Evolutionary conservation across 768 basidiomycete species (phyloP), one percentile per base, ranked within the genome.

Genomic region (Tulasnella sp.): DNA sequence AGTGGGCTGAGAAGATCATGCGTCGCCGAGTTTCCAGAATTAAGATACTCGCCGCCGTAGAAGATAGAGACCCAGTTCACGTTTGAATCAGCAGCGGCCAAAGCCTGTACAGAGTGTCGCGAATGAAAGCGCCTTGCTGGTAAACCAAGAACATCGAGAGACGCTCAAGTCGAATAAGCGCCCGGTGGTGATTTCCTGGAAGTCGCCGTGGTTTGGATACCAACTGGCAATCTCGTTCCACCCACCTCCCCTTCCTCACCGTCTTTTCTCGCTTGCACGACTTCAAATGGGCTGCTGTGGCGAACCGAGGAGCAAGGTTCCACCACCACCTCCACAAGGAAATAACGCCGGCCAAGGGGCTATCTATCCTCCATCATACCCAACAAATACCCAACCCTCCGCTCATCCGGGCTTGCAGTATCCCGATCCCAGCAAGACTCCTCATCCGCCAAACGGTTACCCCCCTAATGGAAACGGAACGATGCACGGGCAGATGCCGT

Each of bases 211-310:
- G 71, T 72, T 74, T 1, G n/a, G n/a, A 52, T 37, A 36, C 54
- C 45, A 58, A 74, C 73, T 38, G 29, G 52, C 54, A 54, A 52
- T 74, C 37, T 70, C 69, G 37, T 70, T 42, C 36, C 69, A 70
- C 7, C 69, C 40, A 14, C 73, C 49, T 37, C 19, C 36, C 42
- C 36, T 34, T 58, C 49, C 22, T 29, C n/a, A 42, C 42, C 49
- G 25, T 25, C 19, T 52, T 36, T 72, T 49, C 25, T 45, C 40
- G 12, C 39, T 12, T 49, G 34, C n/a, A 37, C 73, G 58, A 19
- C 22, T 15, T 37, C 54, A 34, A 52, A 74, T 74, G 73, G 73
- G 73, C 58, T 74, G 73, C 52, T 74, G 73, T 58, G 73, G 73
- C 34, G 73, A 74, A 74, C 36, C 73, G 29, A 74, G 52, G 11